Conservation (phyloP, 2,329 filamentous ascomycete genomes). For the Colletotrichum camelliae region DNA sequence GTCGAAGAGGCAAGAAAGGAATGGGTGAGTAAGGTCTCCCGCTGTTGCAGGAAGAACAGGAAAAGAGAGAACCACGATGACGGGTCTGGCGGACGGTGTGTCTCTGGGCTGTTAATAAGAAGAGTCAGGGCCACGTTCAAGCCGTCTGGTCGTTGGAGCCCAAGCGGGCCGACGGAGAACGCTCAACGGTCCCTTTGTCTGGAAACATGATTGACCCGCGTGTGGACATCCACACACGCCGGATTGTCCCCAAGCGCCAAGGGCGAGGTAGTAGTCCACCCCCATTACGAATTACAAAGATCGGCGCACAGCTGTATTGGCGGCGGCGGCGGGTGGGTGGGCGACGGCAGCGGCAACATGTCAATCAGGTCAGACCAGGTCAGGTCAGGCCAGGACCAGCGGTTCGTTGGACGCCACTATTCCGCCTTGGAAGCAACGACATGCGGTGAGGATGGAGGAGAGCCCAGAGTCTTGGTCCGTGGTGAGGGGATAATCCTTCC, state of each 20-base stretch:
- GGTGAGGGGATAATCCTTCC: neutral
- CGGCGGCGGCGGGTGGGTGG: neutral
- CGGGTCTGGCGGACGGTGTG: conserved; percentile 5
- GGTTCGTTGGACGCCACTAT: neutral
- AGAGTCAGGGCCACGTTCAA: conserved; percentile 10
- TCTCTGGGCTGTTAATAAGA: conserved; percentile 20
- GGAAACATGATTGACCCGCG: conserved; percentile 11
- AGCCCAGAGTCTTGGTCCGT: conserved; percentile 14
- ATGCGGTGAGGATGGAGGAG: neutral
- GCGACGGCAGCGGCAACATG: conserved; percentile 7
- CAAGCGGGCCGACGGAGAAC: conserved; percentile 17
- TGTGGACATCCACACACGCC: neutral
- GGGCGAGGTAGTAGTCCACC: neutral
- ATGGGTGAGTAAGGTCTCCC: conserved; percentile 8
- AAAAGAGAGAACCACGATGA: neutral
- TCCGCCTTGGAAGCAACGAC: neutral
- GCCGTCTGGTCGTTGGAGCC: conserved; percentile 13
- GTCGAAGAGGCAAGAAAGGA: neutral
- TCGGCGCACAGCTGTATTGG: neutral
- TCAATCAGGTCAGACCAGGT: neutral
- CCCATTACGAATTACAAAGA: neutral
- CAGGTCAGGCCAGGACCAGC: neutral
- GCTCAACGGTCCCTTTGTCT: conserved; percentile 16
- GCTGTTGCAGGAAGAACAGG: conserved; percentile 8
- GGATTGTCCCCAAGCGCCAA: conserved; percentile 17